Evolutionary conservation across 495 filamentous ascomycete species (phyloP), one percentile per base, ranked within the genome.

Genomic region (Xylaria intraflava): DNA sequence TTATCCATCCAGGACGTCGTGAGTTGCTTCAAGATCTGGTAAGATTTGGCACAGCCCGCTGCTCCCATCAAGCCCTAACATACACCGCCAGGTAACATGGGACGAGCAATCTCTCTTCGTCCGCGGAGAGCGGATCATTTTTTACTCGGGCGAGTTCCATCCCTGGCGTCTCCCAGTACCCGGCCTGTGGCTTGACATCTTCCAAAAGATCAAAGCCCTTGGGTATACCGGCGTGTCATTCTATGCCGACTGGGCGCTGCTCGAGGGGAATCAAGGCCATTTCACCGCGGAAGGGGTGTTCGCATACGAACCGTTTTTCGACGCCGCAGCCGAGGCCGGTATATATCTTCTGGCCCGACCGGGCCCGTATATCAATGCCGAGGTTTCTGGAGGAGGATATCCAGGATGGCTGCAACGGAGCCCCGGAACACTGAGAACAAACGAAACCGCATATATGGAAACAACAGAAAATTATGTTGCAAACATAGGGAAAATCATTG

Each of bases 211-310:
- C 67, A 88, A 83, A 65, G 84, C 86, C 23, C 63, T 88, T 0
- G 88, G 88, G 1, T 89, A 88, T 68, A 89, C 85, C 55, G 72
- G 76, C n/a, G 83, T 88, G 14, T 87, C 83, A 0, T 87, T 90
- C 67, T 89, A 90, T 60, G 69, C 81, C 14, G 76, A 89, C 57
- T 92, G 87, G 88, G 85, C 84, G n/a, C 67, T 90, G n/a, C 62
- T 88, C 1, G 87, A 92, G 67, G 87, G 86, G 26, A 80, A 85
- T 51, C 83, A 75, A 1, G 87, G 85, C 0, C 70, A 79, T 14
- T 89, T 88, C 60, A 69, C 70, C 10, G 85, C 82, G 0, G 81
- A 87, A 9, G 88, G 87, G 0, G 73, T 89, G 41, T 86, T 89
- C 60, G 81, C 71, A 7, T 72, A 86, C 10, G 75, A 84, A 46